Base-by-base conservation (phyloP, 768 basidiomycete species). In the Phylloporus sp. region DNA sequence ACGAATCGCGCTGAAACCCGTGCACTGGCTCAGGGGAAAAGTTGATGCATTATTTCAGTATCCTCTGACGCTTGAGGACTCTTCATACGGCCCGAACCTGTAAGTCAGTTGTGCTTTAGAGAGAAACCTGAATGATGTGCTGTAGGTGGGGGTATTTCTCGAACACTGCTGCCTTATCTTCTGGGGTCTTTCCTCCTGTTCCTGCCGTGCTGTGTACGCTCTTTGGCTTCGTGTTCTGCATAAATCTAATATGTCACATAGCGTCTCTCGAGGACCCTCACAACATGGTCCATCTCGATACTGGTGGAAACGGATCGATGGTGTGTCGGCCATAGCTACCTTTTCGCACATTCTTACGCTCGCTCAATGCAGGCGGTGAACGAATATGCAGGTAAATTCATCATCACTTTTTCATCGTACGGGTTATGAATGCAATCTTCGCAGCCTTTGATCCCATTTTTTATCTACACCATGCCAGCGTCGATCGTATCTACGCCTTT, bases 261-360 rank as follows among this genome's bases (percentile, higher is more conserved):
- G 60, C 53, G 1, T 59, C 60, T 10, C 1, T 61, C 10, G 60
- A 61, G 38, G 60, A 62, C 32, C 23, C 60, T 28, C 60, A 61
- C 2, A 61, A 61, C 49, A 49, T 35, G 50, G 32, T 62, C 3
- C 60, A 61, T 46, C 29, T 61, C 6, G 46, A 61, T 26, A 39
- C 22, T 11, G 60, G 60, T 0, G 60, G 60, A 16, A 50, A 55
- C 15, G 60, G 60, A 10, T 4, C 40, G 2, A 62, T 61, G 60
- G 60, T 61, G 50, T 2, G 57, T 24, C 28, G 3, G 5, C 36
- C 36, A 5, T 15, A 11, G 6, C 42, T 20, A 1, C 26, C 16
- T 27, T 49, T 15, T 18, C 1, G 1, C 16, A 26, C 18, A 3
- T 0, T 11, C 16, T 46, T 20, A 28, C 42, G 8, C 44, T 50